These are phyloP conservation scores for Posidonia oceanica DNA, from an alignment of 116 monocot genomes.

Conservation along the genomic window DNA sequence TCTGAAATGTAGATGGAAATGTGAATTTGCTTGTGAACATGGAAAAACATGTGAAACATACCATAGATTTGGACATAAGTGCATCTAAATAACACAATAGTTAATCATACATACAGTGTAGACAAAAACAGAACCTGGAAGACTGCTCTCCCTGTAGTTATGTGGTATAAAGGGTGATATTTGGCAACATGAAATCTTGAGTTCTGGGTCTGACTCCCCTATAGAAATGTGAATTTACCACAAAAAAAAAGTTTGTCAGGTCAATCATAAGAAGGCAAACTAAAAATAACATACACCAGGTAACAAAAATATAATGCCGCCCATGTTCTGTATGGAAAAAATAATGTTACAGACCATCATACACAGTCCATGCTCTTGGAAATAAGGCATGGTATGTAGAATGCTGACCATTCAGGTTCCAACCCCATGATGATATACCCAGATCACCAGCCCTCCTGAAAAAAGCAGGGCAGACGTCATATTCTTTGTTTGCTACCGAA, in stretches of 20 bases:
- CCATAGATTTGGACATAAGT: neutral
- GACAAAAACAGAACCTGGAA: slow-evolving; percentile 87
- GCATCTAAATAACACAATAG: neutral
- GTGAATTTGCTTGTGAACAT: no score
- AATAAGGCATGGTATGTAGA: slow-evolving; percentile 99
- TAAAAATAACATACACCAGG: neutral
- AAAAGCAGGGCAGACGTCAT: neutral
- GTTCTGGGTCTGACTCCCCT: slow-evolving; percentile 98
- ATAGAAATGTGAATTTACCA: neutral
- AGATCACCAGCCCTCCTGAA: slow-evolving; percentile 65
- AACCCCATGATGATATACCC: slow-evolving; percentile 93
- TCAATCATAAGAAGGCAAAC: neutral
- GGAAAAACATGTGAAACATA: no score
- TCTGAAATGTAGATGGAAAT: no score
- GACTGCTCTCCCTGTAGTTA: slow-evolving; percentile 92
- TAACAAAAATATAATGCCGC: neutral
- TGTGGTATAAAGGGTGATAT: slow-evolving; percentile 99
- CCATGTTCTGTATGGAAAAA: neutral
- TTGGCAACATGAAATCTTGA: slow-evolving; percentile 96
- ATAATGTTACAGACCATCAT: no score
- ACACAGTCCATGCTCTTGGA: no score
- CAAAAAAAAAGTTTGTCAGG: neutral
- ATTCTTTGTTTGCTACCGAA: neutral
- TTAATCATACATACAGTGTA: slow-evolving; percentile 64
- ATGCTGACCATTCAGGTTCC: slow-evolving; percentile 95